These are phyloP conservation scores for Bruguiera hainesii DNA, from an alignment of 441 rosid genomes.

Conservation along the genomic window DNA sequence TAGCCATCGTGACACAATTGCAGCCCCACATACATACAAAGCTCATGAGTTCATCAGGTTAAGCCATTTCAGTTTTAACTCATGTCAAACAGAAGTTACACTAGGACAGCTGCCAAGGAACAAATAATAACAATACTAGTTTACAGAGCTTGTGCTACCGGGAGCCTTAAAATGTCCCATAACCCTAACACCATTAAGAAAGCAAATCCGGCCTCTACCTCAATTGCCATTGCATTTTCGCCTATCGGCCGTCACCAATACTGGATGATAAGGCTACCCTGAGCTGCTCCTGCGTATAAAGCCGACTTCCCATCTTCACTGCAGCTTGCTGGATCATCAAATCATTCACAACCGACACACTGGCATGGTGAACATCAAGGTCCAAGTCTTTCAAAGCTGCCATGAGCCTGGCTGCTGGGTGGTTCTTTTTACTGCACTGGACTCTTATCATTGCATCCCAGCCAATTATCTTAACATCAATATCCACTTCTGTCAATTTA, in stretches of 20 bases:
- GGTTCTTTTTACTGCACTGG: slow-evolving; percentile 78
- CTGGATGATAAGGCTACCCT: slow-evolving; percentile 58
- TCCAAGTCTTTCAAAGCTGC: slow-evolving; percentile 84
- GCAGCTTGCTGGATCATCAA: slow-evolving; percentile 99
- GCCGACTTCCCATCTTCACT: slow-evolving; percentile 81
- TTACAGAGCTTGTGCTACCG: slow-evolving; percentile 36
- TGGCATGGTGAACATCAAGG: slow-evolving; percentile 90
- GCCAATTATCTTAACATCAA: slow-evolving; percentile 89
- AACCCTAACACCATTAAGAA: slow-evolving; percentile 18
- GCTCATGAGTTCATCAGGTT: slow-evolving; percentile 10
- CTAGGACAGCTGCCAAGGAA: slow-evolving; percentile 24
- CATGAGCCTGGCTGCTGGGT: slow-evolving; percentile 96
- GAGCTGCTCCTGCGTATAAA: slow-evolving; percentile 87
- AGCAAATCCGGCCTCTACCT: slow-evolving; percentile 12
- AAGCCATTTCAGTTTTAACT: slow-evolving; percentile 13
- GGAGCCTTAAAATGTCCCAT: slow-evolving; percentile 48
- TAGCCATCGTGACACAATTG: slow-evolving; percentile 20
- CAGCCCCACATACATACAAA: slow-evolving; percentile 21
- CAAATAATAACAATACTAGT: slow-evolving; percentile 22
- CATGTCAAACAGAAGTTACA: slow-evolving; percentile 22
- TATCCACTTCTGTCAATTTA: slow-evolving; percentile 61
- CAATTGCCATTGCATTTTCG: slow-evolving; percentile 4
- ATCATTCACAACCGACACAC: slow-evolving; percentile 88
- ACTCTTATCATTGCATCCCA: slow-evolving; percentile 91
- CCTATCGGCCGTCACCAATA: slow-evolving; percentile 44